Evolutionary conservation across 169 alveolate species (phyloP).

Genomic region (Eimeria acervulina): DNA sequence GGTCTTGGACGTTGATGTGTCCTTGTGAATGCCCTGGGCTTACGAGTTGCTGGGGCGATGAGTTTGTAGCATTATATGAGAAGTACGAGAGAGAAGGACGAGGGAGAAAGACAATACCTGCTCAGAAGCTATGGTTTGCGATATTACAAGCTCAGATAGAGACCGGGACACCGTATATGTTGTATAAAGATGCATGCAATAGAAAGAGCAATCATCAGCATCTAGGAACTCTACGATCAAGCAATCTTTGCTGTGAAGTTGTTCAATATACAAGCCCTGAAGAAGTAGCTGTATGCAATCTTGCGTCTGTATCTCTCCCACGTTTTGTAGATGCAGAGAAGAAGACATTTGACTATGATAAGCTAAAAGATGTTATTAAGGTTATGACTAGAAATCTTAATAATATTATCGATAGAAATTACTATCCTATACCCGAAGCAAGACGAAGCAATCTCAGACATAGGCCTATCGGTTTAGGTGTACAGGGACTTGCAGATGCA

Average conservation of each 20-base stretch:
- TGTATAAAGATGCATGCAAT: conserved; percentile 98
- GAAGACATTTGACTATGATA: conserved; percentile 89
- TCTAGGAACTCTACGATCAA: conserved; percentile 98
- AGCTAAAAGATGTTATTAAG: conserved; percentile 92
- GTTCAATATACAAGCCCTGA: conserved; percentile 98
- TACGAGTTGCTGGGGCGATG: conserved; percentile 95
- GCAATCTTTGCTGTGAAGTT: conserved; percentile 98
- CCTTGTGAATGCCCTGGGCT: conserved; percentile 99
- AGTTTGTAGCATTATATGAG: conserved; percentile 95
- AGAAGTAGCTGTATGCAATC: conserved; percentile 99
- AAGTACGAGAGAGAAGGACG: conserved; percentile 88
- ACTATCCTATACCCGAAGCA: conserved; percentile 98
- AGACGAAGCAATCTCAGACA: conserved; percentile 96
- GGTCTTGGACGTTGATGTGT: conserved; percentile 96
- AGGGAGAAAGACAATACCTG: conserved; percentile 97
- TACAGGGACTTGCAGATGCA: conserved; percentile 99
- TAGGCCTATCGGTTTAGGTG: conserved; percentile 99
- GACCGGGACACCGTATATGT: conserved; percentile 99
- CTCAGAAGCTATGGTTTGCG: conserved; percentile 98
- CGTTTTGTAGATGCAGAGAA: conserved; percentile 90
- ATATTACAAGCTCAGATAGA: conserved; percentile 98
- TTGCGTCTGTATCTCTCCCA: conserved; percentile 98
- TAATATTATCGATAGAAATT: conserved; percentile 97
- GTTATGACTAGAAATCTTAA: conserved; percentile 97
- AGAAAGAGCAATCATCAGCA: conserved; percentile 97